phyloP scores from a whole-genome alignment of 192 early-diverging fungal genomes.

The Podila minutissima region DNA sequence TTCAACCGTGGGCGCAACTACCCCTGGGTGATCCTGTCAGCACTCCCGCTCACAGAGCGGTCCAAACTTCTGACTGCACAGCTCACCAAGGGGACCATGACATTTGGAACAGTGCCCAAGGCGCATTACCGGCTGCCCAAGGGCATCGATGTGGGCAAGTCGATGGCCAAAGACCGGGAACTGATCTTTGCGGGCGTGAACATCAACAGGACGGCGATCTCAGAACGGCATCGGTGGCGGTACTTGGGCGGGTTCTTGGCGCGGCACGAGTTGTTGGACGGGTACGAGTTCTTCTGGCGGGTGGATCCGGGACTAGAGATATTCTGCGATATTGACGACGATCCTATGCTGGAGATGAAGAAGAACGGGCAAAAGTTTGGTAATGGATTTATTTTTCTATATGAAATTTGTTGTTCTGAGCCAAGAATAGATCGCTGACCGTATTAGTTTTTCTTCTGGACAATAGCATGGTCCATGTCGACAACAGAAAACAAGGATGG shows the following conservation, averaged over 20 bases:
- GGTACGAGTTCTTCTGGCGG: conserved; percentile 69
- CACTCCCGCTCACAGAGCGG: conserved; percentile 65
- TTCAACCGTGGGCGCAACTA: conserved; percentile 74
- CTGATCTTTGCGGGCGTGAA: conserved; percentile 17
- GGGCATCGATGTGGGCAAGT: conserved; percentile 50
- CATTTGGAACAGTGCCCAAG: conserved; percentile 57
- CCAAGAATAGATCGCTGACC: neutral
- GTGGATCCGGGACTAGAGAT: conserved; percentile 71
- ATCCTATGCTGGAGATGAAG: conserved; percentile 70
- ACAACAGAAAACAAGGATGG: conserved; percentile 48
- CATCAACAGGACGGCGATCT: conserved; percentile 12
- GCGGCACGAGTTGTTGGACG: conserved; percentile 53
- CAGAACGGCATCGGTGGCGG: conserved; percentile 11
- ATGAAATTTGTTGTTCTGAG: too few species aligned
- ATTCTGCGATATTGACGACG: conserved; percentile 65
- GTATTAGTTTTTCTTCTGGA: neutral
- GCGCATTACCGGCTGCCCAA: conserved; percentile 64
- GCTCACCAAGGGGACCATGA: conserved; percentile 54
- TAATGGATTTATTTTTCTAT: conserved; percentile 9
- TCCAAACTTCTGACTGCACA: conserved; percentile 56
- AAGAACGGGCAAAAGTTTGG: conserved; percentile 60
- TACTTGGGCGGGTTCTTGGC: conserved; percentile 60
- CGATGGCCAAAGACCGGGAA: conserved; percentile 13
- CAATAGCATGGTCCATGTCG: conserved; percentile 24
- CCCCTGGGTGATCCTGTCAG: conserved; percentile 79